phyloP scores from a whole-genome alignment of 805 yeast species.

The Isabelozyma gotoi region DNA sequence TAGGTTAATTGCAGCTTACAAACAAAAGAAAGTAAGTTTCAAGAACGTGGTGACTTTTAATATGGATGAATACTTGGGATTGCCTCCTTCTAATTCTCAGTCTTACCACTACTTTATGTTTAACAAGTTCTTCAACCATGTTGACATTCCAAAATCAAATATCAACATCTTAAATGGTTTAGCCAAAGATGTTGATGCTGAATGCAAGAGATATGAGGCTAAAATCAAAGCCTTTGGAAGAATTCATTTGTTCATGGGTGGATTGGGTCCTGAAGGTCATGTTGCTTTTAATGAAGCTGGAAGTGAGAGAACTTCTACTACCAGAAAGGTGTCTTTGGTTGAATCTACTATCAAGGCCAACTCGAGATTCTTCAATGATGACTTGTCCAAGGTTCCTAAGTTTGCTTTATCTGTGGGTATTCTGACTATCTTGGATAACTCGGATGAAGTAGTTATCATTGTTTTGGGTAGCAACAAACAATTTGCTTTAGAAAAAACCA shows the following conservation, averaged over 20 bases:
- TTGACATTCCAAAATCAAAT: constrained; percentile 51
- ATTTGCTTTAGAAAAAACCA: constrained; percentile 47
- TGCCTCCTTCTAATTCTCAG: constrained; percentile 47
- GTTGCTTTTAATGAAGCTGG: constrained; percentile 62
- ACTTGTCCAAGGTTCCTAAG: constrained; percentile 47
- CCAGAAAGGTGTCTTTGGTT: constrained; percentile 49
- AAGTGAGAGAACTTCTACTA: constrained; percentile 42
- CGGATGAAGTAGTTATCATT: constrained; percentile 51
- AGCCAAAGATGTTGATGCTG: constrained; percentile 43
- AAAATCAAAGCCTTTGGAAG: constrained; percentile 48
- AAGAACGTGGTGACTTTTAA: constrained; percentile 57
- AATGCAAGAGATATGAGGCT: constrained; percentile 49
- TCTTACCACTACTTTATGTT: constrained; percentile 60
- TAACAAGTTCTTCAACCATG: constrained; percentile 53
- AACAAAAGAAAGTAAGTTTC: constrained; percentile 43
- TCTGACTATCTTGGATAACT: constrained; percentile 54
- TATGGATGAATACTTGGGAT: constrained; percentile 60
- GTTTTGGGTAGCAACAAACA: constrained; percentile 50
- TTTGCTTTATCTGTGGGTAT: constrained; percentile 56
- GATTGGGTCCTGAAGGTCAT: constrained; percentile 62
- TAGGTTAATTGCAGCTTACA: constrained; percentile 43
- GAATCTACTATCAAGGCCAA: constrained; percentile 53
- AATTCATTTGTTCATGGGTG: constrained; percentile 56
- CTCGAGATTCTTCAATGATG: constrained; percentile 50
- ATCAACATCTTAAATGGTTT: constrained; percentile 57